These are phyloP conservation scores for Thymus mandschuricus DNA, from an alignment of 257 asterid genomes.

Conservation along the genomic window DNA sequence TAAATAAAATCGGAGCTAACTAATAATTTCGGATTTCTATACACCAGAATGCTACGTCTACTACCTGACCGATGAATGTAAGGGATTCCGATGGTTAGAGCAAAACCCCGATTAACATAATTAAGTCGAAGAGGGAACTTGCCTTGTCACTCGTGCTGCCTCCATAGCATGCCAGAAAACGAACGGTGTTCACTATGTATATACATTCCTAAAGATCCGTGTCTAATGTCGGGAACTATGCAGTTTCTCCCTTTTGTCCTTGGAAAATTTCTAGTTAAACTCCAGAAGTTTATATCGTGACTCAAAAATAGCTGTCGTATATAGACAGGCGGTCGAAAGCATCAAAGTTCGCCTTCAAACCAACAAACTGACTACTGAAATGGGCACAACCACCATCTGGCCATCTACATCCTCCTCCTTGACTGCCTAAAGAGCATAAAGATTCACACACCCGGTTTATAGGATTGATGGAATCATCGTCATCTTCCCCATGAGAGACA, in stretches of 20 bases:
- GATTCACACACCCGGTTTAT: conserved; percentile 71
- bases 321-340: conserved; percentile 91
- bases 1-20: conserved; percentile 17
- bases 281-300: conserved; percentile 40
- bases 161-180: conserved; percentile 23
- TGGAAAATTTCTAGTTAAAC: conserved; percentile 10
- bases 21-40: conserved; percentile 29
- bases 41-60: conserved; percentile 24
- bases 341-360: conserved; percentile 87
- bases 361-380: conserved; percentile 81
- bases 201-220: conserved; percentile 41
- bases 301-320: conserved; percentile 74
- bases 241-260: conserved; percentile 1
- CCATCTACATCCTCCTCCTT: conserved; percentile 92
- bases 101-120: no score
- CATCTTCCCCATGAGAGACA: conserved; percentile 36
- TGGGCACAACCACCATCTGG: conserved; percentile 89
- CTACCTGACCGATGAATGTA: conserved; percentile 28
- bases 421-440: conserved; percentile 70
- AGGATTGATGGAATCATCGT: conserved; percentile 44
- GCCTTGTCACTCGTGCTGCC: conserved; percentile 9
- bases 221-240: conserved; percentile 18
- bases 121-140: conserved; percentile 5
- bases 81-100: no score
- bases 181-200: conserved; percentile 27